A percentile compares a stretch with the other conserved stretches of the same genome.
These are phyloP conservation scores for Eucalyptus shirleyi DNA, from an alignment of 345 rosid species.

Conservation along the genomic window DNA sequence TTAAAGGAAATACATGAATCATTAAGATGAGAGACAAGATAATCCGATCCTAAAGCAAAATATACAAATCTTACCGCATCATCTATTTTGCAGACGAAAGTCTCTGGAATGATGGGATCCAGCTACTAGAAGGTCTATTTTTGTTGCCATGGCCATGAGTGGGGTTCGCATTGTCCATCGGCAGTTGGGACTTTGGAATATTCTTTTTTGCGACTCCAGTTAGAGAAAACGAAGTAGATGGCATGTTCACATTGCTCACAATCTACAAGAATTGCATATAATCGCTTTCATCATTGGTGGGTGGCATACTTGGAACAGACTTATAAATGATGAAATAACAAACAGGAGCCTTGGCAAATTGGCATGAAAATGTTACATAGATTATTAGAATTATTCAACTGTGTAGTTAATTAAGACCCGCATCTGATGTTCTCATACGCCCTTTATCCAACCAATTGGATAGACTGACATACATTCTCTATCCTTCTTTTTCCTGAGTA, in stretches of 20 bases:
- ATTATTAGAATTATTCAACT: neutral
- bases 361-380: neutral
- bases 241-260: conserved; percentile 27
- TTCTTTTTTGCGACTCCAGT: conserved; percentile 54
- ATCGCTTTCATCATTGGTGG: neutral
- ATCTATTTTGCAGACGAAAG: conserved; percentile 51
- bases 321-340: neutral
- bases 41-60: neutral
- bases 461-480: neutral
- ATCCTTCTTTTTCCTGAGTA: neutral
- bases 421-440: neutral
- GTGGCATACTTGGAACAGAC: neutral
- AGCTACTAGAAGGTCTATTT: conserved; percentile 42
- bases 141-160: conserved; percentile 32
- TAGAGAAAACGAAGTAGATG: conserved; percentile 40
- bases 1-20: neutral
- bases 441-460: neutral
- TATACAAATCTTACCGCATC: conserved; percentile 8
- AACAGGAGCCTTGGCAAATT: neutral
- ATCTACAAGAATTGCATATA: conserved; percentile 17
- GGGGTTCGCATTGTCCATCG: conserved; percentile 37
- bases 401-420: neutral
- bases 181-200: conserved; percentile 21
- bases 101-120: conserved; percentile 65
- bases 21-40: neutral